Evolutionary conservation across 2,329 filamentous ascomycete genomes (phyloP).

Genomic region (Sarocladiaceae sp.): DNA sequence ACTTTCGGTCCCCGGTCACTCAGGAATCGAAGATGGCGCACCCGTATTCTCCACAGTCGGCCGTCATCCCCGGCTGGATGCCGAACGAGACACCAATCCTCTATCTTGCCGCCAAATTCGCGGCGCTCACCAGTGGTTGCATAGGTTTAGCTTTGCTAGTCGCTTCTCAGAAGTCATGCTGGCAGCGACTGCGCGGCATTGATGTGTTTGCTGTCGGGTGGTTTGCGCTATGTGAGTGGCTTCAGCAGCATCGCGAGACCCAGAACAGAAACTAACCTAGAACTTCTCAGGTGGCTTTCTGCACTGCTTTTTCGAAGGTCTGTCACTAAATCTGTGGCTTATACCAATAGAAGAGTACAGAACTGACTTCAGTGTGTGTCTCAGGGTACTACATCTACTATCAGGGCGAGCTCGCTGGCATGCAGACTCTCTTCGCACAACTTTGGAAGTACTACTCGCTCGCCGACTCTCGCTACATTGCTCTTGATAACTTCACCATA

Average conservation of each 20-base stretch:
- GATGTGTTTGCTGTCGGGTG: slow-evolving; percentile 44
- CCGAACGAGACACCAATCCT: slow-evolving; percentile 38
- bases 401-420: slow-evolving; percentile 59
- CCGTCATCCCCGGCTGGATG: slow-evolving; percentile 38
- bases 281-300: slow-evolving; percentile 54
- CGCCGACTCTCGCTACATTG: slow-evolving; percentile 83
- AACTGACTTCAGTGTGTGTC: not conserved
- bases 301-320: slow-evolving; percentile 79
- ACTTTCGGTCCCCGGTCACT: too few relatives aligned
- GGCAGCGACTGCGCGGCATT: slow-evolving; percentile 16
- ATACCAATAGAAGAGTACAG: too few relatives aligned
- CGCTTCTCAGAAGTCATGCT: slow-evolving; percentile 16
- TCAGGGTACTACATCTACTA: slow-evolving; percentile 72
- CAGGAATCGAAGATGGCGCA: slow-evolving; percentile 29
- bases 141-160: slow-evolving; percentile 26
- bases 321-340: too few relatives aligned
- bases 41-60: slow-evolving; percentile 46
- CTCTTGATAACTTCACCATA: slow-evolving; percentile 77
- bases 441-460: slow-evolving; percentile 91
- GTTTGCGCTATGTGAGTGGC: slow-evolving; percentile 51
- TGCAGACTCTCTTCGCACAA: slow-evolving; percentile 73
- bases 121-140: slow-evolving; percentile 29
- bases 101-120: slow-evolving; percentile 32
- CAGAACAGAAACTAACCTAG: not conserved
- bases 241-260: too few relatives aligned